phyloP scores from a whole-genome alignment of 257 asterid genomes.

The Ophiorrhiza pumila region DNA sequence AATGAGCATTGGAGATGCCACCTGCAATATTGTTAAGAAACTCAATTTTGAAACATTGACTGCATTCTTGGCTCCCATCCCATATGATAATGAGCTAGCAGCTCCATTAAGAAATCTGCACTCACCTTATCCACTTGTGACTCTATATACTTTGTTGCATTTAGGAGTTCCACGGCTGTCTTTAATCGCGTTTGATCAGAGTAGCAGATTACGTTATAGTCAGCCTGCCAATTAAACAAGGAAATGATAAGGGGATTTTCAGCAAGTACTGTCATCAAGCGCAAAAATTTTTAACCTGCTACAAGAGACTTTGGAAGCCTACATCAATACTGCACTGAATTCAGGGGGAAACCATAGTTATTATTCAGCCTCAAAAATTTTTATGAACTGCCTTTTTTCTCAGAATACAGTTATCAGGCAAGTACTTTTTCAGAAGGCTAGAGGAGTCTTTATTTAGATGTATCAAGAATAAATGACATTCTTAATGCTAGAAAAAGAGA shows the following conservation, averaged over 20 bases:
- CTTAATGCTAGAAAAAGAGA: conserved; percentile 4
- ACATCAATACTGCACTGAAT: neutral
- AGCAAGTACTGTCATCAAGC: neutral
- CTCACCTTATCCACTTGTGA: conserved; percentile 73
- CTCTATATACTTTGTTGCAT: conserved; percentile 77
- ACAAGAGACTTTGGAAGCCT: neutral
- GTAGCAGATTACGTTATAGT: conserved; percentile 84
- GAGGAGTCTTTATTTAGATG: neutral
- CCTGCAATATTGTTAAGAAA: conserved; percentile 33
- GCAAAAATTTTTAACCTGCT: neutral
- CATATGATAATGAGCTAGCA: neutral
- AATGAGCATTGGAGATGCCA: conserved; percentile 71
- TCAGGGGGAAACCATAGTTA: neutral
- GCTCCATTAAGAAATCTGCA: neutral
- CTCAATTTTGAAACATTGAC: neutral
- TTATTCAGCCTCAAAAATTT: neutral
- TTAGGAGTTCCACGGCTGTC: conserved; percentile 90
- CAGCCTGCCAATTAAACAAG: conserved; percentile 57
- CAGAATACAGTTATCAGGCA: neutral
- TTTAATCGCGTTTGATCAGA: conserved; percentile 72
- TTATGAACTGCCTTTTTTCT: neutral
- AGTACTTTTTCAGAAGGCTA: neutral
- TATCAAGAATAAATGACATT: neutral
- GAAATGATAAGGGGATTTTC: neutral
- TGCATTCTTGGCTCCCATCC: neutral